Percentiles rank a stretch among this genome's conserved stretches.
These are phyloP conservation scores for Aspergillus homomorphus DNA, from an alignment of 495 filamentous ascomycete species.

Conservation along the genomic window DNA sequence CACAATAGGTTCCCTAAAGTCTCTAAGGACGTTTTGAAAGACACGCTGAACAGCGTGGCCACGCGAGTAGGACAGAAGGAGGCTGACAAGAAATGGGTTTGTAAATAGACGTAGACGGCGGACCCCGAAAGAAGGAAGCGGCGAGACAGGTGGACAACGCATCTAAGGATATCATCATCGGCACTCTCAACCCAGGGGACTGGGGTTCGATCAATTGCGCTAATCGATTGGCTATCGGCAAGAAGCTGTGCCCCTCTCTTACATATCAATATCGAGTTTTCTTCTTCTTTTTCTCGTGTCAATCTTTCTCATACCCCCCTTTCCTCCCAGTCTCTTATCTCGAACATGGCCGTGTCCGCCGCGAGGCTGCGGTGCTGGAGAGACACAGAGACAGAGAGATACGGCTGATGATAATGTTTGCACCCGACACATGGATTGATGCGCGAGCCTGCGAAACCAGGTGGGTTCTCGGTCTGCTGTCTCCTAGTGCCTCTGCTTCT, in stretches of 20 bases:
- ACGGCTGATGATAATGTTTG: neutral
- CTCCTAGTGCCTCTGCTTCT: too few species aligned
- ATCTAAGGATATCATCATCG: neutral
- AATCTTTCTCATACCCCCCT: neutral
- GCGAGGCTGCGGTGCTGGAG: neutral
- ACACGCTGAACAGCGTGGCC: conserved; percentile 68
- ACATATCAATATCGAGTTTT: neutral
- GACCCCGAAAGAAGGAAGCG: too few species aligned
- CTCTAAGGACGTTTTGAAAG: conserved; percentile 66
- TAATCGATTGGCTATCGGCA: neutral
- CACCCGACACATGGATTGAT: neutral
- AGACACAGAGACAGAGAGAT: neutral
- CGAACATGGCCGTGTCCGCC: neutral
- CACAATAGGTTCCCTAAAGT: conserved; percentile 63
- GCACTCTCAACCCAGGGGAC: neutral
- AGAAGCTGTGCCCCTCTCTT: neutral
- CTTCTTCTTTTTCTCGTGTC: neutral
- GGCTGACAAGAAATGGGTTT: conserved; percentile 62
- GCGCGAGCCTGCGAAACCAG: neutral
- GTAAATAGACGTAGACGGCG: conserved; percentile 24
- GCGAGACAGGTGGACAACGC: neutral
- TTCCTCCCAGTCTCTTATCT: neutral
- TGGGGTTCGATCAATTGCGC: conserved; percentile 1
- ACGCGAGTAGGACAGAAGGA: conserved; percentile 61
- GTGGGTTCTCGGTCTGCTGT: neutral